These are phyloP conservation scores for Arthrobotrys megalospora DNA, from an alignment of 2,329 filamentous ascomycete species.

Conservation along the genomic window DNA sequence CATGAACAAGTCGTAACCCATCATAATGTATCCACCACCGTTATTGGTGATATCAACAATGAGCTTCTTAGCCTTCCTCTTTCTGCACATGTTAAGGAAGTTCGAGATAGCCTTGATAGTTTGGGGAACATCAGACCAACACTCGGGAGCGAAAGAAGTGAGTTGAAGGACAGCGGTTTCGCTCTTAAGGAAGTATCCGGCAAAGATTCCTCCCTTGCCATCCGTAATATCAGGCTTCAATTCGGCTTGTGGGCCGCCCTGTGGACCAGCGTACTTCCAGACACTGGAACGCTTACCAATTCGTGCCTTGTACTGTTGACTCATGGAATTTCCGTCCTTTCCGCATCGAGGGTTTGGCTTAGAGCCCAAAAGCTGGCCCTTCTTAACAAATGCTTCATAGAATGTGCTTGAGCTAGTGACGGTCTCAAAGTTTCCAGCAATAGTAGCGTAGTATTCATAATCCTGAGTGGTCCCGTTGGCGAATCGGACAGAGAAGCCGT, in stretches of 20 bases:
- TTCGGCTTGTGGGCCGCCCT: conserved; percentile 24
- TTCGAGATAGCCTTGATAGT: conserved; percentile 46
- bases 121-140: conserved; percentile 45
- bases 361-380: conserved; percentile 41
- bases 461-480: conserved; percentile 44
- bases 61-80: conserved; percentile 74
- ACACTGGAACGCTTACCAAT: conserved; percentile 27
- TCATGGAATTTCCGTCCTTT: background rate
- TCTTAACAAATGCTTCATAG: conserved; percentile 55
- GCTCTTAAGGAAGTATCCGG: conserved; percentile 58
- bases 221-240: conserved; percentile 45
- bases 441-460: conserved; percentile 42
- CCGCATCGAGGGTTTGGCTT: conserved; percentile 43
- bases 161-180: conserved; percentile 56
- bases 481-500: conserved; percentile 46
- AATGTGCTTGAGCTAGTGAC: conserved; percentile 44
- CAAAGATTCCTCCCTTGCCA: conserved; percentile 50
- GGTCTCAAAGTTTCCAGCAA: conserved; percentile 54
- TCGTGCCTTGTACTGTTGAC: conserved; percentile 17
- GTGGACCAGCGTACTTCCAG: conserved; percentile 22
- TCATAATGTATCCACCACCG: conserved; percentile 74
- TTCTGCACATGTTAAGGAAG: conserved; percentile 65
- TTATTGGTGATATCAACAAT: conserved; percentile 75
- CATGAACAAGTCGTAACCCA: conserved; percentile 76
- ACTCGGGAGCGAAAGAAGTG: conserved; percentile 44